Conservation (phyloP, 495 filamentous ascomycete genomes). For the Clavariopsis aquatica region DNA sequence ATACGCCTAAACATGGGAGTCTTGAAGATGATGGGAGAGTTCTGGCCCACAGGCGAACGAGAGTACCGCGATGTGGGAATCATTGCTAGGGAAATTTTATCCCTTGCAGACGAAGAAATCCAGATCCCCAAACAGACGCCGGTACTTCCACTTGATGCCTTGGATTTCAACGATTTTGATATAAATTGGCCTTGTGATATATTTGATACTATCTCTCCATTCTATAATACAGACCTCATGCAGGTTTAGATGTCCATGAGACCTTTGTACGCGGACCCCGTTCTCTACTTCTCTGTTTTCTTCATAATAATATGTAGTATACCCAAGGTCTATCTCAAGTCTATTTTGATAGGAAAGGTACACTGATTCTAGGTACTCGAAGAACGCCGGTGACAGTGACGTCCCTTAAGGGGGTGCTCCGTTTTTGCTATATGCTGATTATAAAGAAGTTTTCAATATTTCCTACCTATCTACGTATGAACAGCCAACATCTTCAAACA, state of each 20-base stretch:
- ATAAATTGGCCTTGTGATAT: constrained; percentile 18
- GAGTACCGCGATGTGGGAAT: constrained; percentile 20
- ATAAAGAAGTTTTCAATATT: not conserved
- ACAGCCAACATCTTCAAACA: too few species aligned
- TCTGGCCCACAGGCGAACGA: constrained; percentile 18
- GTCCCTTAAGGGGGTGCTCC: too few species aligned
- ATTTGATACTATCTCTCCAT: not conserved
- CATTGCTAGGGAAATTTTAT: constrained; percentile 23
- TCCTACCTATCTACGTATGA: too few species aligned
- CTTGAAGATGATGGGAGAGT: constrained; percentile 31
- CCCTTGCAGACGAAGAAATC: constrained; percentile 19
- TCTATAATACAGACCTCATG: not conserved
- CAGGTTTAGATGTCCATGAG: not conserved
- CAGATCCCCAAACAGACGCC: constrained; percentile 3
- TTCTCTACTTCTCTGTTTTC: too few species aligned
- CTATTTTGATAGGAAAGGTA: too few species aligned
- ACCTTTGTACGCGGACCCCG: not conserved
- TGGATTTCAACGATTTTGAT: constrained; percentile 23
- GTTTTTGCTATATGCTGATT: too few species aligned
- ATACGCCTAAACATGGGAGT: constrained; percentile 34
- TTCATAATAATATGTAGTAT: too few species aligned
- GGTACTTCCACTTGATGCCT: not conserved
- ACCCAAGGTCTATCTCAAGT: too few species aligned
- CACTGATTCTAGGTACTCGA: too few species aligned
- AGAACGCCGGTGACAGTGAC: too few species aligned